phyloP scores from a whole-genome alignment of 805 yeast genomes.

The Ogataea pignaliae region DNA sequence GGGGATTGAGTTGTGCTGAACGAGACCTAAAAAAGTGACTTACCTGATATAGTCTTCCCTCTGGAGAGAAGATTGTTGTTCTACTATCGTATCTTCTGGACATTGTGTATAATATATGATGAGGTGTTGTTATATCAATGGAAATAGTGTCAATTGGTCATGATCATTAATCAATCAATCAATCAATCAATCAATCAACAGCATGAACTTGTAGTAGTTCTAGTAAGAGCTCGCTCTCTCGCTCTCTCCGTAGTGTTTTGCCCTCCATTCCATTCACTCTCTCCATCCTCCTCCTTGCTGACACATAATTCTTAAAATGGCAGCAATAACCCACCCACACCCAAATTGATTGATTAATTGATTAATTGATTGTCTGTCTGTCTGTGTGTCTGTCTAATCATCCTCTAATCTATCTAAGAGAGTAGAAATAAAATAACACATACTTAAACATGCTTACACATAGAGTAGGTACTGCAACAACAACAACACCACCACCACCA shows the following conservation, averaged over 20 bases:
- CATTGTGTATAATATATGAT: slow-evolving; percentile 29
- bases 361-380: neutral
- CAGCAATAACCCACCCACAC: neutral
- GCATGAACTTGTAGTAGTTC: too few species aligned
- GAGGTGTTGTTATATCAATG: too few species aligned
- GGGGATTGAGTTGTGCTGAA: neutral
- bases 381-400: too few species aligned
- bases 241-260: neutral
- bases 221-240: neutral
- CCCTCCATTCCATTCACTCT: neutral
- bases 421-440: too few species aligned
- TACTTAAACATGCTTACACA: too few species aligned
- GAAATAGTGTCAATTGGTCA: too few species aligned
- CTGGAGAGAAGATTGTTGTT: slow-evolving; percentile 98
- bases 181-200: too few species aligned
- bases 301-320: neutral
- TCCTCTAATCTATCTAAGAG: too few species aligned
- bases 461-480: too few species aligned
- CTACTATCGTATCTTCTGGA: slow-evolving; percentile 99
- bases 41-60: slow-evolving; percentile 93
- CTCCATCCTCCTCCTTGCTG: neutral
- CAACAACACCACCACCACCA: neutral
- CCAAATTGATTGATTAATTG: neutral
- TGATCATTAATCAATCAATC: too few species aligned
- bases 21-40: slow-evolving; percentile 20